Percentiles rank a stretch among this genome's conserved stretches.
Conservation (phyloP, 805 yeast species). For the Brettanomyces sp. region DNA sequence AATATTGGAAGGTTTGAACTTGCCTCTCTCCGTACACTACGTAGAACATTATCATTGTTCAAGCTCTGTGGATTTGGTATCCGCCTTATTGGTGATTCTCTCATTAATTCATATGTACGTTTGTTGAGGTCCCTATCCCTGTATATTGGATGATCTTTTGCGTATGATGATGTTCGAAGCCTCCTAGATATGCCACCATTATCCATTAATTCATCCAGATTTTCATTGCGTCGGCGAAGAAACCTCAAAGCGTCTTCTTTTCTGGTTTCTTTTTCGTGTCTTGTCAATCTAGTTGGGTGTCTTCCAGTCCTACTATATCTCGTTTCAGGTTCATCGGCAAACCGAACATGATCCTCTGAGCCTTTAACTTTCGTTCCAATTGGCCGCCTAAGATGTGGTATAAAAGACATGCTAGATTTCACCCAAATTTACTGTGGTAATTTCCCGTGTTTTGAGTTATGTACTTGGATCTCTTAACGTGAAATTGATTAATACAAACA, state of each 20-base stretch:
- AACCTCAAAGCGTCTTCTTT: slow-evolving; percentile 1
- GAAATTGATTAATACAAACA: too few species aligned
- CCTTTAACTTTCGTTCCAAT: background rate
- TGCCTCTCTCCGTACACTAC: slow-evolving; percentile 10
- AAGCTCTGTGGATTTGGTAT: slow-evolving; percentile 9
- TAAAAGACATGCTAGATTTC: background rate
- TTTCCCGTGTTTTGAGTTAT: too few species aligned
- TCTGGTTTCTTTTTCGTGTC: background rate
- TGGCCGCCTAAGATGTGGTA: slow-evolving; percentile 1
- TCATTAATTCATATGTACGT: slow-evolving; percentile 18
- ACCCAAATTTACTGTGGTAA: too few species aligned
- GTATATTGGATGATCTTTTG: slow-evolving; percentile 1
- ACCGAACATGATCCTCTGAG: slow-evolving; percentile 1
- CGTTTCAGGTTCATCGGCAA: background rate
- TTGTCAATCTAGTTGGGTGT: background rate
- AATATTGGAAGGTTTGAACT: slow-evolving; percentile 4
- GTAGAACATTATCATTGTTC: slow-evolving; percentile 12
- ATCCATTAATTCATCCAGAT: too few species aligned
- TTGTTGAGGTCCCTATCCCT: slow-evolving; percentile 10
- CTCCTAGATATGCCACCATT: background rate
- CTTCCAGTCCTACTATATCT: too few species aligned
- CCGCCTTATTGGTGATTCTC: slow-evolving; percentile 20
- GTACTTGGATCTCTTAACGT: too few species aligned
- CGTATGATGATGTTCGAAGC: slow-evolving; percentile 1
- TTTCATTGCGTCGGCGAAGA: background rate